Evolutionary conservation across 2,329 filamentous ascomycete genomes (phyloP).

Genomic region (Torrubiellomyces zombiae): DNA sequence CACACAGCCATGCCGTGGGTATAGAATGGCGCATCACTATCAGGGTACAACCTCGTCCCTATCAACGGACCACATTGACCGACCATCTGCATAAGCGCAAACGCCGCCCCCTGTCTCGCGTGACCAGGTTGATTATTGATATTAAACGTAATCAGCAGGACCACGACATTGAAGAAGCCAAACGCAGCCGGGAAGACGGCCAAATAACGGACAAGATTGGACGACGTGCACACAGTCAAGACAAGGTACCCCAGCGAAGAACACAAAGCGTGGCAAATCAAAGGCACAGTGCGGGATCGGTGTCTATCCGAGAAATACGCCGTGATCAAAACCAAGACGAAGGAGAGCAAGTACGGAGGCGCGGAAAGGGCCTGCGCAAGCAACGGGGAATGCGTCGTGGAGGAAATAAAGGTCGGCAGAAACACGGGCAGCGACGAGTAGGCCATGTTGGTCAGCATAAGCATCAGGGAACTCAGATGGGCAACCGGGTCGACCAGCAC

Average conservation of each 20-base stretch:
- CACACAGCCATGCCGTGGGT: constrained; percentile 45
- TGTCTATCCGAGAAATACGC: constrained; percentile 55
- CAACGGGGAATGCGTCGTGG: constrained; percentile 56
- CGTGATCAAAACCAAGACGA: constrained; percentile 53
- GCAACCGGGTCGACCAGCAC: constrained; percentile 18
- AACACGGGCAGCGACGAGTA: constrained; percentile 82
- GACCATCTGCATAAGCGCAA: constrained; percentile 66
- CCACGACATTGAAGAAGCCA: constrained; percentile 74
- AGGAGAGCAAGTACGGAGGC: constrained; percentile 66
- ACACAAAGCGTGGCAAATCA: constrained; percentile 52
- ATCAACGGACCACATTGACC: constrained; percentile 65
- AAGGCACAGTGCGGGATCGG: constrained; percentile 43
- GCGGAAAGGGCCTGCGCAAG: constrained; percentile 63
- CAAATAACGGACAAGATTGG: constrained; percentile 44
- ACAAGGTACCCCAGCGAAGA: constrained; percentile 45
- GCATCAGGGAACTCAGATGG: constrained; percentile 66
- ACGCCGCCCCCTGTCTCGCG: constrained; percentile 54
- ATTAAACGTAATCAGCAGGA: constrained; percentile 73
- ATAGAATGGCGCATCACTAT: constrained; percentile 43
- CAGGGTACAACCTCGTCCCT: constrained; percentile 50
- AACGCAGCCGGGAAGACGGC: constrained; percentile 63
- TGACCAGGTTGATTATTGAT: constrained; percentile 68
- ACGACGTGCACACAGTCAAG: constrained; percentile 39
- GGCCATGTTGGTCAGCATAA: constrained; percentile 76
- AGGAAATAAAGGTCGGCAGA: constrained; percentile 60